phyloP scores from a whole-genome alignment of 352 stramenopile genomes.

The Albugo laibachii region DNA sequence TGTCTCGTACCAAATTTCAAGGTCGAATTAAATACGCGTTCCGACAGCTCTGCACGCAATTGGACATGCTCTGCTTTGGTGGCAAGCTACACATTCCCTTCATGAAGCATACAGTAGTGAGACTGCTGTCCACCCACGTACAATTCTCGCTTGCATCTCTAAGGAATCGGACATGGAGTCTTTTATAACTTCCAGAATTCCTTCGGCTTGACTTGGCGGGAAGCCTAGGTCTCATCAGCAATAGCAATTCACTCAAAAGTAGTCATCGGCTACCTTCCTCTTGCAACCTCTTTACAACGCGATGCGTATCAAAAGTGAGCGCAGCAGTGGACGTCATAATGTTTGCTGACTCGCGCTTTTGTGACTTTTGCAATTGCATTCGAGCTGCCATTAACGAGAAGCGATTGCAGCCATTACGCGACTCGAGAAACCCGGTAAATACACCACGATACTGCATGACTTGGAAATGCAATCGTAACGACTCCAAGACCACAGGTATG shows the following conservation, averaged over 20 bases:
- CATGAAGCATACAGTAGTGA: not conserved
- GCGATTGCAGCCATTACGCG: no score
- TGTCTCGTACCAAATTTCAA: constrained; percentile 57
- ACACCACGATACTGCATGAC: no score
- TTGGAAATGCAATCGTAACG: no score
- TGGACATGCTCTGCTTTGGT: constrained; percentile 77
- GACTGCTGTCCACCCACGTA: constrained; percentile 9
- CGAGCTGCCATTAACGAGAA: no score
- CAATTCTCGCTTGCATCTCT: constrained; percentile 41
- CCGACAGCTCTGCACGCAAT: constrained; percentile 65
- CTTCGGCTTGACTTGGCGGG: constrained; percentile 34
- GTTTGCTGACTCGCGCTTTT: no score
- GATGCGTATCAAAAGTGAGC: constrained; percentile 17
- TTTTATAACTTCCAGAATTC: constrained; percentile 69
- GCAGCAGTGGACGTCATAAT: no score
- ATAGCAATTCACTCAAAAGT: constrained; percentile 1
- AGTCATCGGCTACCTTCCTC: constrained; percentile 24
- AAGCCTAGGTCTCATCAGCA: constrained; percentile 25
- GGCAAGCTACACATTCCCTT: constrained; percentile 23
- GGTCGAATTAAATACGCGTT: constrained; percentile 78
- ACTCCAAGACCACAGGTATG: no score
- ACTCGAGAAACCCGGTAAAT: no score
- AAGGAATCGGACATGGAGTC: constrained; percentile 60
- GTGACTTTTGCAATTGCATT: no score
- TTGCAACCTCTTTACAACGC: constrained; percentile 56